A percentile compares a stretch with the other conserved stretches of the same genome.
These are phyloP conservation scores for Hypoxylon sp. DNA, from an alignment of 2,329 filamentous ascomycete species.

Conservation along the genomic window DNA sequence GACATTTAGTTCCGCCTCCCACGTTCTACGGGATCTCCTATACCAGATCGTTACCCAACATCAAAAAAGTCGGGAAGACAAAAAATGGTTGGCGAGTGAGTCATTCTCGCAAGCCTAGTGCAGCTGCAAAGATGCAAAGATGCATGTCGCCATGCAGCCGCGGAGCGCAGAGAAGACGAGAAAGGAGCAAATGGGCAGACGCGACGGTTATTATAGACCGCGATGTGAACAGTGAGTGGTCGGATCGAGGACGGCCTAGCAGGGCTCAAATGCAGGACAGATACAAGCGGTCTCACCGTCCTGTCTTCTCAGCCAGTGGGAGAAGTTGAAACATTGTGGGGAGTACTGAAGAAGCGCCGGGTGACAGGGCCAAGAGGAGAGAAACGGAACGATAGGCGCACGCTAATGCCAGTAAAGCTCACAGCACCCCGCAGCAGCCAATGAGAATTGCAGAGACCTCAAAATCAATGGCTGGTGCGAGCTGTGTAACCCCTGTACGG, in stretches of 20 bases:
- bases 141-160: slow-evolving; percentile 45
- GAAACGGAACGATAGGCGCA: slow-evolving; percentile 22
- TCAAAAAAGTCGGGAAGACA: slow-evolving; percentile 42
- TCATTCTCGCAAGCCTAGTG: slow-evolving; percentile 42
- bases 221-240: slow-evolving; percentile 46
- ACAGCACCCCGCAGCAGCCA: slow-evolving; percentile 30
- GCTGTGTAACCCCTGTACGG: slow-evolving; percentile 7
- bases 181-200: slow-evolving; percentile 41
- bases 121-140: slow-evolving; percentile 40
- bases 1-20: slow-evolving; percentile 33
- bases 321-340: slow-evolving; percentile 40
- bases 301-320: slow-evolving; percentile 42
- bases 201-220: slow-evolving; percentile 43
- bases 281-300: slow-evolving; percentile 44
- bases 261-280: slow-evolving; percentile 40
- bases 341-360: slow-evolving; percentile 37
- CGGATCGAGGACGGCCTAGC: slow-evolving; percentile 38
- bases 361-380: slow-evolving; percentile 22
- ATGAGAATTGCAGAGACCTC: slow-evolving; percentile 33
- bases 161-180: slow-evolving; percentile 34
- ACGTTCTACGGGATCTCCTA: slow-evolving; percentile 28
- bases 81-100: slow-evolving; percentile 47
- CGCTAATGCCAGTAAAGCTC: too few species aligned
- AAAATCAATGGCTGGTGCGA: slow-evolving; percentile 40
- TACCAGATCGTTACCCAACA: slow-evolving; percentile 34